Evolutionary conservation across 225 moss, liverwort and hornwort genomes (phyloP).

Genomic region (Rhytidiadelphus loreus): DNA sequence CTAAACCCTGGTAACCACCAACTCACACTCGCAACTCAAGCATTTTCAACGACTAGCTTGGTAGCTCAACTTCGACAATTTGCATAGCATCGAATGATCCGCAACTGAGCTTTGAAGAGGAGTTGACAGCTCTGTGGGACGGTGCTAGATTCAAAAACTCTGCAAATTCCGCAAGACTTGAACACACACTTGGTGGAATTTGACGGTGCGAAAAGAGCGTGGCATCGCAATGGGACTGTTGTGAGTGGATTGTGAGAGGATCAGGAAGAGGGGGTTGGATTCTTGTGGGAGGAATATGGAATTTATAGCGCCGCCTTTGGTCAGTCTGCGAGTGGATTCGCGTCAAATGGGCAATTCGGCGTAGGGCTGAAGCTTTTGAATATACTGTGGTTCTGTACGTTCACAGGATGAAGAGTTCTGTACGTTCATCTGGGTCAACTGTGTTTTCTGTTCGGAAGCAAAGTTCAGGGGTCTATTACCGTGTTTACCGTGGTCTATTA

Average conservation of each 20-base stretch:
- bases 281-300: not conserved
- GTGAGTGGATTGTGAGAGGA: not conserved
- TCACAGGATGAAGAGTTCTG: not conserved
- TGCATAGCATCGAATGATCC: not conserved
- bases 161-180: too few species aligned
- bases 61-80: not conserved
- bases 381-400: not conserved
- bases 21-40: not conserved
- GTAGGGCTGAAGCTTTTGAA: not conserved
- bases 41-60: not conserved
- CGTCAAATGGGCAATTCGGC: not conserved
- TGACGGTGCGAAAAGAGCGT: not conserved
- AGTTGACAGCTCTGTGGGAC: too few species aligned
- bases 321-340: not conserved
- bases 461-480: too few species aligned
- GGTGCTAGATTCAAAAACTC: not conserved
- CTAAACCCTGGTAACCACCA: not conserved
- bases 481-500: too few species aligned
- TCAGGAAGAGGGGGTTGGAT: too few species aligned
- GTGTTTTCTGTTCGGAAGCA: not conserved
- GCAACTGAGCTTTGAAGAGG: not conserved
- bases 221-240: not conserved
- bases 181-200: not conserved
- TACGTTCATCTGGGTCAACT: not conserved
- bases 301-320: conserved; percentile 8